Base-by-base conservation (phyloP, 352 stramenopile species). In the Globisporangium perplexum region DNA sequence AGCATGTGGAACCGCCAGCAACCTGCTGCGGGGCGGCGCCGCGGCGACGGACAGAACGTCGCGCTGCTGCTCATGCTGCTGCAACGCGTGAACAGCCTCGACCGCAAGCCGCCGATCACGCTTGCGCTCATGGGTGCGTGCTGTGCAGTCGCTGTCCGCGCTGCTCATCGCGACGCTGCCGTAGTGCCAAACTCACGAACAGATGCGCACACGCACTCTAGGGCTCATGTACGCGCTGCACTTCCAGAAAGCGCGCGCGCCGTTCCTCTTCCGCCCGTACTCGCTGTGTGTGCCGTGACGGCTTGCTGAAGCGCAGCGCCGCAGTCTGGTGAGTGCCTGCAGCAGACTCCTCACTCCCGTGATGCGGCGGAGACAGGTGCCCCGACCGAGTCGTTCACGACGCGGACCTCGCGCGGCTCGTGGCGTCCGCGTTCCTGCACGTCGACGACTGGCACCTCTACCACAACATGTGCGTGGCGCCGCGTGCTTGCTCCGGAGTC, bases 391-490 rank as follows among this genome's bases (percentile, higher is more conserved):
- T 90, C 20, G 46, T 87, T 33, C 53, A 57, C 14, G 59, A 65
- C 11, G 59, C 47, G 7, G 65, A 88, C 11, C 42, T 77, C 35
- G 57, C 60, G 23, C 60, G 83, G 24, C 50, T 96, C 7, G 44
- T 95, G 18, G 44, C 71, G 4, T 90, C 88, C 4, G 83, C 71
- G 15, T 85, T 96, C 38, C 63, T 97, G 3, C 89, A 97, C 63
- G 65, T 64, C 3, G 75, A 95, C 36, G 86, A 96, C 30, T 69
- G 88, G 50, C 72, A 97, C 60, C 57, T 97, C 14, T 97, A 95
- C 62, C 81, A 96, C 65, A 97, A 95, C 76, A 95, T 96, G 89
- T 88, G 64, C 33, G 57, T 28, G 1, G 3, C 51, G 52, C n/a
- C n/a, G n/a, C n/a, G n/a, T n/a, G n/a, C n/a, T n/a, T n/a, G n/a